Percentiles rank a stretch among this genome's conserved stretches.
Evolutionary conservation across 208 protist genomes (phyloP).

Genomic region (Crithidia bombi): DNA sequence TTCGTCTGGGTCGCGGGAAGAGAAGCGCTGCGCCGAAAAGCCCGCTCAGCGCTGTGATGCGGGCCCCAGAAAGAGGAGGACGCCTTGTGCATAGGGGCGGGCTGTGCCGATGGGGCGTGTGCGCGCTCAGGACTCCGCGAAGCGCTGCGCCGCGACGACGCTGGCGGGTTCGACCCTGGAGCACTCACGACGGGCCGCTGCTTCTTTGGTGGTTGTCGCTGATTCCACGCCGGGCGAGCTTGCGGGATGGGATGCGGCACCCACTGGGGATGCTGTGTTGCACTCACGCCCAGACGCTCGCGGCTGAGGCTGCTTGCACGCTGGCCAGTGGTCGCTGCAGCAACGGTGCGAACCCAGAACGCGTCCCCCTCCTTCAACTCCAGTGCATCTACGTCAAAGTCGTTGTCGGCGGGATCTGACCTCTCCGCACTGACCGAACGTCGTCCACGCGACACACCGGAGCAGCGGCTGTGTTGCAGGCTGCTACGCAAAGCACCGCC

Average conservation of each 20-base stretch:
- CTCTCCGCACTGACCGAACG: slow-evolving; percentile 31
- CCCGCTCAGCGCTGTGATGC: slow-evolving; percentile 11
- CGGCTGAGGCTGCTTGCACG: slow-evolving; percentile 11
- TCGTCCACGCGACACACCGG: slow-evolving; percentile 38
- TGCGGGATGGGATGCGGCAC: slow-evolving; percentile 25
- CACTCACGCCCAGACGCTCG: slow-evolving; percentile 1
- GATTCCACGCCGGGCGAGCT: slow-evolving; percentile 70
- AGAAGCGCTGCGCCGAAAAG: slow-evolving; percentile 22
- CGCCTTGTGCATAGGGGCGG: not conserved
- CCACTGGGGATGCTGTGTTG: slow-evolving; percentile 35
- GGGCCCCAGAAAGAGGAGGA: not conserved
- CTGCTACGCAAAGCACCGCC: slow-evolving; percentile 38
- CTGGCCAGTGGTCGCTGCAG: not conserved
- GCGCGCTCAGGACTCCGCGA: slow-evolving; percentile 29
- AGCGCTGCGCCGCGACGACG: slow-evolving; percentile 11
- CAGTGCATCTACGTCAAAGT: not conserved
- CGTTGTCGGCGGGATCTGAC: not conserved
- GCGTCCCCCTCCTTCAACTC: slow-evolving; percentile 7
- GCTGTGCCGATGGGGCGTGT: not conserved
- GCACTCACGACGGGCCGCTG: slow-evolving; percentile 59
- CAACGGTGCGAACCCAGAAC: slow-evolving; percentile 9
- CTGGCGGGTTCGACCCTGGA: slow-evolving; percentile 29
- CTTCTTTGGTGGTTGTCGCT: slow-evolving; percentile 50
- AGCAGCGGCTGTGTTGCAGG: slow-evolving; percentile 43
- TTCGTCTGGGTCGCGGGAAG: not conserved